phyloP scores from a whole-genome alignment of 306 rosid genomes.

The Cucurbita maxima region DNA sequence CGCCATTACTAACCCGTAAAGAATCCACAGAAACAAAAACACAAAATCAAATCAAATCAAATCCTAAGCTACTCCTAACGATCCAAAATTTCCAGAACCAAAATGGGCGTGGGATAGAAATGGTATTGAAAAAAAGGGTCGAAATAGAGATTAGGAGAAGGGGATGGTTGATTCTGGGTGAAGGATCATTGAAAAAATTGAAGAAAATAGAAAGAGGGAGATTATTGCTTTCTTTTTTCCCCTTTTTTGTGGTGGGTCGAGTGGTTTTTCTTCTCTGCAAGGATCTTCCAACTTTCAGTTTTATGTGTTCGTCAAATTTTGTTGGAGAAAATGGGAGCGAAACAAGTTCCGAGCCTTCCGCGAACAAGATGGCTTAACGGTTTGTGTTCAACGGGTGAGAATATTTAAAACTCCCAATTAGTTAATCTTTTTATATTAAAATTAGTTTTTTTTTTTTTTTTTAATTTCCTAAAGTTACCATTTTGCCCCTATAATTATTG shows the following conservation, averaged over 20 bases:
- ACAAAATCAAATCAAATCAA: conserved; percentile 13
- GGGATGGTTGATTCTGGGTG: conserved; percentile 10
- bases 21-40: neutral
- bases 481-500: neutral
- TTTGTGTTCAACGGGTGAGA: conserved; percentile 30
- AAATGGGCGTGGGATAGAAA: neutral
- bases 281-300: neutral
- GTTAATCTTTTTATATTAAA: neutral
- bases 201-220: conserved; percentile 9
- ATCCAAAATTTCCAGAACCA: neutral
- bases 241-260: neutral
- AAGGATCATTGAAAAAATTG: conserved; percentile 9
- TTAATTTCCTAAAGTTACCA: neutral
- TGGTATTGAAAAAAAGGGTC: neutral
- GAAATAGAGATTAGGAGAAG: conserved; percentile 5
- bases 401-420: neutral
- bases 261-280: conserved; percentile 8
- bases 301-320: conserved; percentile 29
- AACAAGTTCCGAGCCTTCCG: conserved; percentile 79
- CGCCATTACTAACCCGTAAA: conserved; percentile 24
- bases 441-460: neutral
- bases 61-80: conserved; percentile 5
- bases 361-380: conserved; percentile 26
- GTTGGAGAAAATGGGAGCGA: conserved; percentile 33
- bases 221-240: conserved; percentile 2